These are phyloP conservation scores for Pisolithus marmoratus DNA, from an alignment of 768 basidiomycete species.

Conservation along the genomic window DNA sequence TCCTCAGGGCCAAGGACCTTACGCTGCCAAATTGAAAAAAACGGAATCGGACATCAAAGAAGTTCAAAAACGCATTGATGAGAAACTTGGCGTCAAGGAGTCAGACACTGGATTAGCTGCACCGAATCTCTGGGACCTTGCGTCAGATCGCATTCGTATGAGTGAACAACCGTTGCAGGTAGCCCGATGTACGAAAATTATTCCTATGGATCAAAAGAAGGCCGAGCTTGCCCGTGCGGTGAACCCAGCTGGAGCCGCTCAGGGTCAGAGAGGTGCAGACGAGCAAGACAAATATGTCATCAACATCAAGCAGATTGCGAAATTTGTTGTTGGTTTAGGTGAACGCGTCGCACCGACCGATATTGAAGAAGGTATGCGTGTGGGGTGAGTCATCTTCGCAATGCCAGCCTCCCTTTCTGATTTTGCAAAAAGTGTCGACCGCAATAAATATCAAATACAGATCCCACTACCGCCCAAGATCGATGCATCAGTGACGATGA, in stretches of 20 bases:
- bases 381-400: conserved; percentile 62
- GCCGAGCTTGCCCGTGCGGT: conserved; percentile 76
- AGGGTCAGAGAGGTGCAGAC: conserved; percentile 94
- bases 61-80: conserved; percentile 94
- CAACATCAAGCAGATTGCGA: conserved; percentile 99
- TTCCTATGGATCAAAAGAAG: conserved; percentile 69
- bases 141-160: conserved; percentile 89
- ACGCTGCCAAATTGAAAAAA: conserved; percentile 81
- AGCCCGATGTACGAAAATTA: conserved; percentile 98
- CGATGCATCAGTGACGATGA: conserved; percentile 99
- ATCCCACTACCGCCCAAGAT: conserved; percentile 98
- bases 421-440: conserved; percentile 64
- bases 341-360: conserved; percentile 97
- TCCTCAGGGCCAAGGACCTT: conserved; percentile 93
- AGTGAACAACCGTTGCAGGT: conserved; percentile 92
- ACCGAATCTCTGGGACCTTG: conserved; percentile 96
- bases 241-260: conserved; percentile 68
- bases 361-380: conserved; percentile 99
- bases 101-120: conserved; percentile 96
- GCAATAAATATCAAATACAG: conserved; percentile 97
- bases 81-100: conserved; percentile 98
- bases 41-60: conserved; percentile 92
- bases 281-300: conserved; percentile 99
- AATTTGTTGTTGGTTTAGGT: conserved; percentile 96
- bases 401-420: conserved; percentile 1